Percentiles rank a stretch among this genome's conserved stretches.
phyloP scores from a whole-genome alignment of 228 moss, liverwort and hornwort genomes.

The Sphagnum magellanicum region DNA sequence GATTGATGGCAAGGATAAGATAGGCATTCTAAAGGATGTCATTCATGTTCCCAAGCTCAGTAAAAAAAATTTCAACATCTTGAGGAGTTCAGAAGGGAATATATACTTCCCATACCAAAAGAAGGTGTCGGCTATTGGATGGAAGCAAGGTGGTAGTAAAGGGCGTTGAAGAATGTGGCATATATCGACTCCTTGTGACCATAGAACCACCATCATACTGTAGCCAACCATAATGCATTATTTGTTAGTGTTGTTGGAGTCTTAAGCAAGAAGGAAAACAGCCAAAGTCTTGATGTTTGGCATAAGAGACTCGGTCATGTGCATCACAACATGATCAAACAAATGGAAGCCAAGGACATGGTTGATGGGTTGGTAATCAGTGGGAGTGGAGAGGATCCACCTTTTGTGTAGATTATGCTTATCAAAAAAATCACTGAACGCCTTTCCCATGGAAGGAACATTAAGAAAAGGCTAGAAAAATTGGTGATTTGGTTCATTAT shows the following conservation, averaged over 20 bases:
- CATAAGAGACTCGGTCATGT: neutral
- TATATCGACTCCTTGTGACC: neutral
- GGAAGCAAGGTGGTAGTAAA: neutral
- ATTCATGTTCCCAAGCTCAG: slow-evolving; percentile 4
- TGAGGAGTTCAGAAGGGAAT: neutral
- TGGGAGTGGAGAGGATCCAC: neutral
- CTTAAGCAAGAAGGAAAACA: neutral
- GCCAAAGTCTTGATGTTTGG: slow-evolving; percentile 3
- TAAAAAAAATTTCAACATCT: neutral
- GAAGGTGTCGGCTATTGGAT: neutral
- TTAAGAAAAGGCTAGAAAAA: neutral
- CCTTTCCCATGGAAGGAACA: slow-evolving; percentile 1
- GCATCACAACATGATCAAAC: neutral
- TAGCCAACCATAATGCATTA: neutral
- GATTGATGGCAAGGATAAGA: too few relatives aligned
- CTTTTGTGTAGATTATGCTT: neutral
- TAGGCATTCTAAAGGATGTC: neutral
- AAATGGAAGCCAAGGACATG: slow-evolving; percentile 1
- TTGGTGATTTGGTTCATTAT: neutral
- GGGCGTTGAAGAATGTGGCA: neutral
- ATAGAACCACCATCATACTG: neutral
- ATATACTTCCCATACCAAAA: neutral
- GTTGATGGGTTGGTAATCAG: neutral
- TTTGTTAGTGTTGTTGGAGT: neutral
- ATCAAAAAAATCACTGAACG: neutral